Base-by-base conservation (phyloP, 768 basidiomycete genomes). In the Mycena indigotica region DNA sequence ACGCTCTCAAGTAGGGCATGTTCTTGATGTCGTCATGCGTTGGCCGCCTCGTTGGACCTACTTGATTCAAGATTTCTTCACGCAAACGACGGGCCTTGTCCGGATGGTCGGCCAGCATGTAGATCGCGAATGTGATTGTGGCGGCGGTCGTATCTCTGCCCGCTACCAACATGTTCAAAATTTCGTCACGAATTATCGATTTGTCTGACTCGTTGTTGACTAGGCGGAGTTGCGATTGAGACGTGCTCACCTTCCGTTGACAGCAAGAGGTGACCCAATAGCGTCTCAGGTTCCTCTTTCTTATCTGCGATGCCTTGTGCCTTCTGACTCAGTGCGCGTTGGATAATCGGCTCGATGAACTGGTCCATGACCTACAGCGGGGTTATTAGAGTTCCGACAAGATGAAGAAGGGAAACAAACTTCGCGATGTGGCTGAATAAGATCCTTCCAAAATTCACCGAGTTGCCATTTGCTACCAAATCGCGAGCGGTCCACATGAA, bases 261-360 rank as follows among this genome's bases (percentile, higher is more conserved):
- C 49, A 72, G 69, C 29, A 81, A 74, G 30, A 82, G 62, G 65
- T 81, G 75, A 58, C 77, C 77, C 58, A 82, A 67, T 25, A 81
- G 69, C 3, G 77, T 78, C 35, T 74, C 76, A 10, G 68, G 65
- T 17, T 74, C 69, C 3, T 56, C 60, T 17, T 60, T 28, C 28
- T 21, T 54, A 6, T 58, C 54, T 26, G n/a, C 44, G 17, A 48
- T 53, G 12, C 58, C 58, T 28, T 63, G 53, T 50, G 61, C 67
- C 28, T 70, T 65, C 69, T 75, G 75, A 55, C 62, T 61, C 17
- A 84, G 65, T 6, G 76, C 76, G 28, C 78, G 70, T 30, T 69
- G 66, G 13, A 84, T 58, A 16, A 84, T 77, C 0, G 81, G 82
- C 10, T 81, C 75, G 26, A 84, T 72, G 61, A 80, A 79, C n/a